A percentile compares a stretch with the other conserved stretches of the same genome.
These are phyloP conservation scores for Oropetium thomaeum DNA, from an alignment of 176 grass and related monocot species.

Conservation along the genomic window DNA sequence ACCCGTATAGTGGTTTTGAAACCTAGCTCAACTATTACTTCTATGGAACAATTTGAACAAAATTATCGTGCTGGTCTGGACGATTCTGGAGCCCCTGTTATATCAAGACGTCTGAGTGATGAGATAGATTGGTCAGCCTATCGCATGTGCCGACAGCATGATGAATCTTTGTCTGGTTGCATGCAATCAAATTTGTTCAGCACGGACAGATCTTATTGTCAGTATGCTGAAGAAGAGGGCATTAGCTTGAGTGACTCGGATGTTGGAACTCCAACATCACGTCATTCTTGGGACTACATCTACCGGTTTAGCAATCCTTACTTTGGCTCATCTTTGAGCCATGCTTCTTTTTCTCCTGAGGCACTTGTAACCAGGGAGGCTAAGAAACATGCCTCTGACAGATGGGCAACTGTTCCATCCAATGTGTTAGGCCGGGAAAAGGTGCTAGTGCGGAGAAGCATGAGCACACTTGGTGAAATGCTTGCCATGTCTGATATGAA, in stretches of 20 bases:
- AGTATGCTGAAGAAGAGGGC: slow-evolving; percentile 59
- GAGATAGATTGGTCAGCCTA: slow-evolving; percentile 37
- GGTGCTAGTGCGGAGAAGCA: slow-evolving; percentile 59
- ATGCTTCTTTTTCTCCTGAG: slow-evolving; percentile 73
- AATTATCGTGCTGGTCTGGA: slow-evolving; percentile 30
- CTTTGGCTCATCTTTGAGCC: slow-evolving; percentile 68
- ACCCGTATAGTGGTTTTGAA: slow-evolving; percentile 88
- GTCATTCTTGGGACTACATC: slow-evolving; percentile 72
- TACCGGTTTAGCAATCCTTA: slow-evolving; percentile 75
- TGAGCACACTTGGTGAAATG: slow-evolving; percentile 95
- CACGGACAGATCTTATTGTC: slow-evolving; percentile 47
- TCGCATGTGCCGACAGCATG: slow-evolving; percentile 46
- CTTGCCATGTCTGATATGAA: slow-evolving; percentile 78
- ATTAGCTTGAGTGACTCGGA: slow-evolving; percentile 62
- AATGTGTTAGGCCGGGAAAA: slow-evolving; percentile 52
- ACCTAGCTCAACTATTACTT: slow-evolving; percentile 46
- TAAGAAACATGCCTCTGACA: slow-evolving; percentile 80
- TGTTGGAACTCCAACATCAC: slow-evolving; percentile 63
- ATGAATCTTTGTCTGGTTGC: slow-evolving; percentile 71
- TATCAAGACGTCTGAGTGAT: slow-evolving; percentile 44
- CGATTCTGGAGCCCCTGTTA: slow-evolving; percentile 46
- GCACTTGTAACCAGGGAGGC: slow-evolving; percentile 78
- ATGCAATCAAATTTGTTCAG: slow-evolving; percentile 54
- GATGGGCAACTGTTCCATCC: slow-evolving; percentile 64
- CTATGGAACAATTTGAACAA: slow-evolving; percentile 35